Percentiles rank a stretch among this genome's conserved stretches.
Conservation (phyloP, 495 filamentous ascomycete species). For the Cercophora sp. region DNA sequence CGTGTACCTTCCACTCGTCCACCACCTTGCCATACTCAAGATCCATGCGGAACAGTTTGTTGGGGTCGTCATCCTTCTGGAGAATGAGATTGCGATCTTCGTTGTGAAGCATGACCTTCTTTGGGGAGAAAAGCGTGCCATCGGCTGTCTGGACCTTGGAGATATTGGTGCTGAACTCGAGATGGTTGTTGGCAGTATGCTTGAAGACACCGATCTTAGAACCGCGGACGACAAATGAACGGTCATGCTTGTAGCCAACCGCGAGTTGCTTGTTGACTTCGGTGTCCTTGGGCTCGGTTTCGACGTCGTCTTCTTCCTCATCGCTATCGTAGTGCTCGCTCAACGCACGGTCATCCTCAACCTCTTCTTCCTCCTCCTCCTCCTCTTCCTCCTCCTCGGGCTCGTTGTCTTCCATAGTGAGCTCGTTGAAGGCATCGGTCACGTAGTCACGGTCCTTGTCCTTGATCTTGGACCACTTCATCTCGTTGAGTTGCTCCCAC, state of each 20-base stretch:
- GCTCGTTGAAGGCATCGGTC: constrained; percentile 90
- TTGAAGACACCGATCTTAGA: constrained; percentile 99
- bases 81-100: constrained; percentile 92
- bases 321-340: constrained; percentile 79
- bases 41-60: constrained; percentile 97
- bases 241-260: constrained; percentile 97
- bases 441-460: constrained; percentile 92
- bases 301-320: constrained; percentile 83
- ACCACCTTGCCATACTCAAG: constrained; percentile 98
- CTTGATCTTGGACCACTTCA: constrained; percentile 90
- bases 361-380: constrained; percentile 60
- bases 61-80: constrained; percentile 78
- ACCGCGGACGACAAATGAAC: constrained; percentile 93
- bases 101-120: constrained; percentile 96
- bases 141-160: constrained; percentile 89
- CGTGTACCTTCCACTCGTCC: constrained; percentile 99
- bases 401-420: constrained; percentile 79
- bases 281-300: constrained; percentile 66
- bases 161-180: constrained; percentile 97
- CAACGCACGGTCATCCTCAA: constrained; percentile 55
- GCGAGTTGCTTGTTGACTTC: constrained; percentile 92
- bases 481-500: constrained; percentile 95
- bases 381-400: constrained; percentile 62
- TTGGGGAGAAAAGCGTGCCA: constrained; percentile 85
- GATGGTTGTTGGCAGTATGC: constrained; percentile 84